phyloP scores from a whole-genome alignment of 768 basidiomycete species.

The Lyophyllum decastes region DNA sequence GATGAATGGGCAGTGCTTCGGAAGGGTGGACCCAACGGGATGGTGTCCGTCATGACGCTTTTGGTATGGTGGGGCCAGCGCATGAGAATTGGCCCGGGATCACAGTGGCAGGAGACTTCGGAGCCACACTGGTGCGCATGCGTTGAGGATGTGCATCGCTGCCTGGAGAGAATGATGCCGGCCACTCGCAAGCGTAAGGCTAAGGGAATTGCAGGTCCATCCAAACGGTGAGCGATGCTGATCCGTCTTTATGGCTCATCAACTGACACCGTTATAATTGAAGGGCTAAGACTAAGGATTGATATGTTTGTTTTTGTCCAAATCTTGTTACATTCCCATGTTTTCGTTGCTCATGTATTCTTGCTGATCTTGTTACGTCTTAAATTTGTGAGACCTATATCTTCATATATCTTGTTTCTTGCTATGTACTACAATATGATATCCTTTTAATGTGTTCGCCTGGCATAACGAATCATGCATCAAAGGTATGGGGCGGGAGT shows the following conservation, averaged over 20 bases:
- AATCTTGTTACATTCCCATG: too few species aligned
- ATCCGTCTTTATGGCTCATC: neutral
- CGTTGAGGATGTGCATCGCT: constrained; percentile 1
- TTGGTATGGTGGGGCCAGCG: constrained; percentile 14
- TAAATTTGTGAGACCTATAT: too few species aligned
- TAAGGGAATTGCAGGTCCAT: neutral
- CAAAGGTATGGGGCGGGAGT: too few species aligned
- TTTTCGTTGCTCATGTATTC: neutral
- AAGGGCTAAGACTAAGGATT: neutral
- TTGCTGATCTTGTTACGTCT: neutral
- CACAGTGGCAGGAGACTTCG: neutral
- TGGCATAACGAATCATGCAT: too few species aligned
- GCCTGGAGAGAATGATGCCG: constrained; percentile 1
- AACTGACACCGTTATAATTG: neutral
- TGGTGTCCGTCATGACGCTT: constrained; percentile 8
- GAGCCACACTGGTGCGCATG: neutral
- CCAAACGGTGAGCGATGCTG: neutral
- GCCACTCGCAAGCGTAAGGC: neutral
- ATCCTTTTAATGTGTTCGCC: neutral
- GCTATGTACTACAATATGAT: neutral
- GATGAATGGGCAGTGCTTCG: constrained; percentile 5
- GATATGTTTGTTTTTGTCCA: too few species aligned
- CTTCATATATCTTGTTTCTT: neutral
- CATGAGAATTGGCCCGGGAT: neutral
- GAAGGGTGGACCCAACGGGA: constrained; percentile 11